A percentile compares a stretch with the other conserved stretches of the same genome.
Evolutionary conservation across 176 grass and related monocot genomes (phyloP).

Genomic region (Raddia guianensis): DNA sequence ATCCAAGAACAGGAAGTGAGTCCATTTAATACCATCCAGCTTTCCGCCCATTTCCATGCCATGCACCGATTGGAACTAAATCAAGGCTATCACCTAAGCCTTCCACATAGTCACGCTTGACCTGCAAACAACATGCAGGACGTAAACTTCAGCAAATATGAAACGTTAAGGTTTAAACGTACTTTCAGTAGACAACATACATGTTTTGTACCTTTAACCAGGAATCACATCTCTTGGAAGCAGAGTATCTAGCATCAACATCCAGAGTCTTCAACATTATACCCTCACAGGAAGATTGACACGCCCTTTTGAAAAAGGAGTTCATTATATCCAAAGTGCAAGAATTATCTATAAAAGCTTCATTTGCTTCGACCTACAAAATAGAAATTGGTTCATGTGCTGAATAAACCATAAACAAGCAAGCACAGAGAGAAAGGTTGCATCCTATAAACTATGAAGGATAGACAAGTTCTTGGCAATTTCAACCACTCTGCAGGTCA

Average conservation of each 20-base stretch:
- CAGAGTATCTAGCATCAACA: constrained; percentile 85
- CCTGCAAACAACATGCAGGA: constrained; percentile 45
- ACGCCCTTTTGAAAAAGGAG: constrained; percentile 74
- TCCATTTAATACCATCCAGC: constrained; percentile 69
- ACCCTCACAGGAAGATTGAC: constrained; percentile 87
- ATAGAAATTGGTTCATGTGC: constrained; percentile 42
- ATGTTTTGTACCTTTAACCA: constrained; percentile 76
- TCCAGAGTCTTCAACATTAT: constrained; percentile 97
- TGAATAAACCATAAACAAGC: constrained; percentile 33
- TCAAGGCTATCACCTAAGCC: constrained; percentile 88
- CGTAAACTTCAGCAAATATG: constrained; percentile 29
- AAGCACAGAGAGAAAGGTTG: background rate
- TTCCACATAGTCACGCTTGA: constrained; percentile 96
- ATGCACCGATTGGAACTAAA: constrained; percentile 89
- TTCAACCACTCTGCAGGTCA: constrained; percentile 7
- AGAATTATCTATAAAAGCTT: constrained; percentile 64
- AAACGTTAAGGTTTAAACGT: constrained; percentile 17
- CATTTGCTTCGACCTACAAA: constrained; percentile 69
- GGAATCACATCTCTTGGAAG: constrained; percentile 83
- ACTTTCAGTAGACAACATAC: constrained; percentile 20
- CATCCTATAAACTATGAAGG: background rate
- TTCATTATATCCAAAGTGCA: constrained; percentile 64
- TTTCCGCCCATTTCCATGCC: constrained; percentile 95
- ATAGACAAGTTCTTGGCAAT: constrained; percentile 26
- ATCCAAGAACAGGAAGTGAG: constrained; percentile 9